Evolutionary conservation across 192 early-diverging fungal species (phyloP).

Genomic region (Rhizophagus clarus): DNA sequence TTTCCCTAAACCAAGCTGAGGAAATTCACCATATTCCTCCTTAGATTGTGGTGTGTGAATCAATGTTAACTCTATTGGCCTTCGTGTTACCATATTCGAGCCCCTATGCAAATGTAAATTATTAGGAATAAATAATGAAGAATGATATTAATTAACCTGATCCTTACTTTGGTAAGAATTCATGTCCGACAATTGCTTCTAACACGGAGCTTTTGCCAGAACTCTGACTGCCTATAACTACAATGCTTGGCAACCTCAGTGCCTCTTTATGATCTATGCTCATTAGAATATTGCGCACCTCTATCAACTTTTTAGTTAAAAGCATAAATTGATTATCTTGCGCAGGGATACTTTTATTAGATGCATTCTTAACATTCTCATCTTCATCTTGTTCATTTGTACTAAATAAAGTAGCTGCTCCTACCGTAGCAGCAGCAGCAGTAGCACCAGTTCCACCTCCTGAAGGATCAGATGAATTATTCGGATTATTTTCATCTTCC

Average conservation of each 20-base stretch:
- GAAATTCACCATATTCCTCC: constrained; percentile 86
- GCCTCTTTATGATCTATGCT: constrained; percentile 77
- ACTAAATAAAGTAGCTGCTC: constrained; percentile 40
- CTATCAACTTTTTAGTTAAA: constrained; percentile 92
- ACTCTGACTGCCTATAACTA: constrained; percentile 84
- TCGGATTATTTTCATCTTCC: constrained; percentile 33
- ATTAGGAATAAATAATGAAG: not conserved
- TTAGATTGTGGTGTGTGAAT: constrained; percentile 75
- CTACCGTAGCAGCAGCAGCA: constrained; percentile 48
- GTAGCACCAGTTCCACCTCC: constrained; percentile 40
- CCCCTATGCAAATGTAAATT: constrained; percentile 47
- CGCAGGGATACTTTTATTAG: constrained; percentile 50
- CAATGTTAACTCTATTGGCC: constrained; percentile 84
- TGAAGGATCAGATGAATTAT: constrained; percentile 25
- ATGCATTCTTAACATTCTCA: constrained; percentile 51
- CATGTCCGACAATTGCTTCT: constrained; percentile 84
- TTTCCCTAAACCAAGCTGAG: constrained; percentile 82
- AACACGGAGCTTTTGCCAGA: constrained; percentile 87
- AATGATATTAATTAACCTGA: not conserved
- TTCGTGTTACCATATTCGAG: constrained; percentile 80
- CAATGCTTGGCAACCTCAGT: constrained; percentile 86
- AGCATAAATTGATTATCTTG: constrained; percentile 83
- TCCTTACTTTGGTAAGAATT: constrained; percentile 80
- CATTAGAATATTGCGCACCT: constrained; percentile 92
- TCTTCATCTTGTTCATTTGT: constrained; percentile 25